Percentiles rank a stretch among this genome's conserved stretches.
These are phyloP conservation scores for Tetrapisispora fleetii DNA, from an alignment of 805 yeast genomes.

Conservation along the genomic window DNA sequence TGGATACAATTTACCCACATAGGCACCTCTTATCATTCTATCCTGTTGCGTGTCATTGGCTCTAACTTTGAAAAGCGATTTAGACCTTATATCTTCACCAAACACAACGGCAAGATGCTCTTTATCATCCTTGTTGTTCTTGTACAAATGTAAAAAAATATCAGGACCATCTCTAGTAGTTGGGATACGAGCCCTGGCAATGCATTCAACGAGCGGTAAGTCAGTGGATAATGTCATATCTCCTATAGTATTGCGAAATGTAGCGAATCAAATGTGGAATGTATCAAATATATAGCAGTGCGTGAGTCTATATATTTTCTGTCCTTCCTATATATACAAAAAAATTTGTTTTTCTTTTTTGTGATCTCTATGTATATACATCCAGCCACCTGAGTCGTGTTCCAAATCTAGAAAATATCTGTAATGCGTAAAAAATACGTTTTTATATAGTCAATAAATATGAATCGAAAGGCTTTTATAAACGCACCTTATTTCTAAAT, in stretches of 20 bases:
- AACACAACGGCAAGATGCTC: conserved; percentile 97
- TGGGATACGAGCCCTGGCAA: conserved; percentile 93
- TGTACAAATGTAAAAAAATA: conserved; percentile 80
- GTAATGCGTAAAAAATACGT: no score
- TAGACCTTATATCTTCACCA: conserved; percentile 82
- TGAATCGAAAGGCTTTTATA: neutral
- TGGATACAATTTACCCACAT: conserved; percentile 80
- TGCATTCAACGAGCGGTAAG: conserved; percentile 73
- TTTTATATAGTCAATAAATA: neutral
- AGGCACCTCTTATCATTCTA: conserved; percentile 98
- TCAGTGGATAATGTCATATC: neutral
- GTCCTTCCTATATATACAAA: no score
- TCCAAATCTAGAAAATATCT: no score
- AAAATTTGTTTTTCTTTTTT: no score
- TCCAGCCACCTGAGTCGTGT: no score
- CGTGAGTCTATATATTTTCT: no score
- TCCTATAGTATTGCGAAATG: no score
- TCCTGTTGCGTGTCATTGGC: conserved; percentile 63
- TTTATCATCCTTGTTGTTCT: conserved; percentile 76
- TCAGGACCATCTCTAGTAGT: conserved; percentile 96
- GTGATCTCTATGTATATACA: no score
- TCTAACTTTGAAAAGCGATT: conserved; percentile 52
- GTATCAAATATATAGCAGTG: no score
- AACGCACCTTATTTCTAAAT: no score
- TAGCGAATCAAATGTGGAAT: no score